A percentile compares a stretch with the other conserved stretches of the same genome.
Evolutionary conservation across 2,329 filamentous ascomycete species (phyloP).

Genomic region (Fusarium miscanthi): DNA sequence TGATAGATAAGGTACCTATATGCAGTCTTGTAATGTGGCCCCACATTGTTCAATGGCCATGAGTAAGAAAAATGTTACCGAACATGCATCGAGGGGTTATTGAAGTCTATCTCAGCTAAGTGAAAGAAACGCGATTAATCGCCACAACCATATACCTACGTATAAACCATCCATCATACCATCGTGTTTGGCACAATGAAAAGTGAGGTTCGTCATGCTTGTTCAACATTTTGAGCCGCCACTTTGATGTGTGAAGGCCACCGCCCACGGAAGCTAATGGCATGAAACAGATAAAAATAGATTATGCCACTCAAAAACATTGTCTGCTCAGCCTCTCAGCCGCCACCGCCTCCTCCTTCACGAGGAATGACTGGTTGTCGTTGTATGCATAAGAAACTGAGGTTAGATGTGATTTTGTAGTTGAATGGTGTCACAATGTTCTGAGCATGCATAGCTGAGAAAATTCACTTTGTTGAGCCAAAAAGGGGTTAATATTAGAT

Average conservation of each 20-base stretch:
- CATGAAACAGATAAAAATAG: slow-evolving; percentile 39
- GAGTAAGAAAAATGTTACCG: neutral
- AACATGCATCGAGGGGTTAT: neutral
- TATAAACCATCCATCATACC: neutral
- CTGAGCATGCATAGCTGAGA: neutral
- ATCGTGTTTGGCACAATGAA: neutral
- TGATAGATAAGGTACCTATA: neutral
- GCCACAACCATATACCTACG: neutral
- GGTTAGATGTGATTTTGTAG: slow-evolving; percentile 9
- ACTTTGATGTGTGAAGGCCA: neutral
- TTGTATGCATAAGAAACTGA: neutral
- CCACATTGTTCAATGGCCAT: too few species aligned
- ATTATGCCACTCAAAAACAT: neutral
- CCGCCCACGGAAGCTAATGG: neutral
- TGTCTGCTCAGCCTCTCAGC: slow-evolving; percentile 34
- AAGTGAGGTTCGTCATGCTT: neutral
- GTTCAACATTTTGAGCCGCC: slow-evolving; percentile 29
- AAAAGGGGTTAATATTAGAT: slow-evolving; percentile 1
- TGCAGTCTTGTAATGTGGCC: neutral
- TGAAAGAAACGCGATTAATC: neutral
- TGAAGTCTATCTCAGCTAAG: neutral
- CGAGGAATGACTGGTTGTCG: slow-evolving; percentile 7
- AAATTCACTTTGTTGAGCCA: neutral
- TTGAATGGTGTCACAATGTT: neutral
- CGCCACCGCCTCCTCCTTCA: slow-evolving; percentile 6